A percentile compares a stretch with the other conserved stretches of the same genome.
These are phyloP conservation scores for Friedmanniomyces simplex DNA, from an alignment of 495 filamentous ascomycete species.

Conservation along the genomic window DNA sequence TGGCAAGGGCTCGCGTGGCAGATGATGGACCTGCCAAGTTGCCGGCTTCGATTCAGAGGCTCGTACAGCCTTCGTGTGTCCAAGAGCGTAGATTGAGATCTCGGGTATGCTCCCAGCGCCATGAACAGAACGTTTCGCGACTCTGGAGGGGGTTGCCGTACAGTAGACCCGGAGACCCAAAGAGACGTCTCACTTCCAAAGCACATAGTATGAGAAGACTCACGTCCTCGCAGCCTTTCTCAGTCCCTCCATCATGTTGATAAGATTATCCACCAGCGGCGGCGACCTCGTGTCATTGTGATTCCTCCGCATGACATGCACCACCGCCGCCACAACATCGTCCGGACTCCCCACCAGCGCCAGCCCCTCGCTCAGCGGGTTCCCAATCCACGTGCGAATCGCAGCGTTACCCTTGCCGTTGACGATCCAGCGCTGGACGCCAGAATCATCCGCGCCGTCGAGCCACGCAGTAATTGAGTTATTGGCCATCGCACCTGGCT, in stretches of 20 bases:
- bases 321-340: conserved; percentile 38
- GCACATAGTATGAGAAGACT: background rate
- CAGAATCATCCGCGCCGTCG: conserved; percentile 37
- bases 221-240: conserved; percentile 21
- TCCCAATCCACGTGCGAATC: conserved; percentile 5
- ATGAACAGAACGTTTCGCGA: background rate
- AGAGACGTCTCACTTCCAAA: background rate
- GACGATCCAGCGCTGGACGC: conserved; percentile 29
- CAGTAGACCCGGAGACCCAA: background rate
- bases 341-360: conserved; percentile 35
- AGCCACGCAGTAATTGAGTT: conserved; percentile 34
- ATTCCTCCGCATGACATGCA: conserved; percentile 40
- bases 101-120: background rate
- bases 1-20: background rate
- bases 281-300: conserved; percentile 31
- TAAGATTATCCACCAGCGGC: conserved; percentile 45
- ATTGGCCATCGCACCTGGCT: background rate
- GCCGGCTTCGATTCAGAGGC: background rate
- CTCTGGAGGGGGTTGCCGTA: background rate
- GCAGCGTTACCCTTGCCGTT: conserved; percentile 19
- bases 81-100: too few relatives aligned
- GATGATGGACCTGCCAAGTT: background rate
- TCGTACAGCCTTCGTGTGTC: background rate
- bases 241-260: conserved; percentile 41
- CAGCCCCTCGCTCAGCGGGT: background rate